Conservation (phyloP, 2,329 filamentous ascomycete genomes). For the Tolypocladium capitatum region DNA sequence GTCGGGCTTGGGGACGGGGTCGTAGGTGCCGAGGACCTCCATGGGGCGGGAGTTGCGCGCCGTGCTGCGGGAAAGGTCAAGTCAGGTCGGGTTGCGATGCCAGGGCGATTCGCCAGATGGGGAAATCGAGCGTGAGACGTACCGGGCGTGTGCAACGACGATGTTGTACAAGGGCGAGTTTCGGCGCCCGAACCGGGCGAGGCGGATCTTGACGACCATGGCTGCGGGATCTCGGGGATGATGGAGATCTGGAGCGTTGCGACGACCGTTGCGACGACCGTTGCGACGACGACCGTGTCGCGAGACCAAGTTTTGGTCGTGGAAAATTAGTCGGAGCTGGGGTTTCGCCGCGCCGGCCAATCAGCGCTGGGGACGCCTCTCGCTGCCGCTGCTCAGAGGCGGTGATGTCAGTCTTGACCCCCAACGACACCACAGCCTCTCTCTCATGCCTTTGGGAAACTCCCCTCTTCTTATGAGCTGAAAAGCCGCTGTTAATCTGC, state of each 20-base stretch:
- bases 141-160: slow-evolving; percentile 86
- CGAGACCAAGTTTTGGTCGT: background rate
- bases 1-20: slow-evolving; percentile 51
- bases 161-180: slow-evolving; percentile 97
- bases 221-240: background rate
- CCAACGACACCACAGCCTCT: background rate
- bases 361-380: background rate
- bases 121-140: slow-evolving; percentile 16
- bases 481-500: background rate
- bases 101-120: background rate
- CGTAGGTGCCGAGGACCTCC: slow-evolving; percentile 79
- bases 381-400: background rate
- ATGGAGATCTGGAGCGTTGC: background rate
- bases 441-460: background rate
- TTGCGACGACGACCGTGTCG: background rate
- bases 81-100: too few species aligned
- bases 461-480: background rate
- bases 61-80: slow-evolving; percentile 39
- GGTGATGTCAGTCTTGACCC: background rate
- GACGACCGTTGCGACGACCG: too few species aligned
- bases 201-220: slow-evolving; percentile 90
- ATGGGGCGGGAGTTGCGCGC: slow-evolving; percentile 79
- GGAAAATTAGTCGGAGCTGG: slow-evolving; percentile 15
- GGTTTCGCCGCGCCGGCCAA: slow-evolving; percentile 24
- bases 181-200: slow-evolving; percentile 82